Percentiles rank a stretch among this genome's conserved stretches.
These are phyloP conservation scores for Zymoseptoria passerinii DNA, from an alignment of 2,329 filamentous ascomycete genomes.

Conservation along the genomic window DNA sequence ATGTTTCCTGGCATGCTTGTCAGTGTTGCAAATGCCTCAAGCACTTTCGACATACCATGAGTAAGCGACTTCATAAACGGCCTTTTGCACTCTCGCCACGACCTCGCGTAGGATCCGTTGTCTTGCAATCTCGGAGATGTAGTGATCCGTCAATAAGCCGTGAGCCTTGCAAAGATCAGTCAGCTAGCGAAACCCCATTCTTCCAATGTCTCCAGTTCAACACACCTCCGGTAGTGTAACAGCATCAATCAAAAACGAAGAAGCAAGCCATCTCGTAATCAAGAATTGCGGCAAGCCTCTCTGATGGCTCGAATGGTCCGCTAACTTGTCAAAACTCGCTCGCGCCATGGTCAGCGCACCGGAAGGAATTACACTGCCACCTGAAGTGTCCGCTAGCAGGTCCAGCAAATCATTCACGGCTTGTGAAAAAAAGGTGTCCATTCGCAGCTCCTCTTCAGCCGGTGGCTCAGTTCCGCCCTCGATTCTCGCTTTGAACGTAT, in stretches of 20 bases:
- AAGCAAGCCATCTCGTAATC: conserved; percentile 86
- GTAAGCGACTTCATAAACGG: conserved; percentile 67
- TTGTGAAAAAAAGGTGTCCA: conserved; percentile 80
- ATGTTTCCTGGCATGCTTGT: conserved; percentile 40
- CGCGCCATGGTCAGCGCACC: conserved; percentile 77
- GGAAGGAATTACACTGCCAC: conserved; percentile 75
- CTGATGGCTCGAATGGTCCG: conserved; percentile 59
- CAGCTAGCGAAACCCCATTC: neutral
- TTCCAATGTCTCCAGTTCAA: neutral
- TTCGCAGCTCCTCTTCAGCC: conserved; percentile 69
- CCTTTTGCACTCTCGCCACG: conserved; percentile 67
- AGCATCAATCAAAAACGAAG: conserved; percentile 72
- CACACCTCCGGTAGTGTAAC: conserved; percentile 80
- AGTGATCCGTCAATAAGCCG: conserved; percentile 71
- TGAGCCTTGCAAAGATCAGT: conserved; percentile 45
- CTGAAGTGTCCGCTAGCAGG: conserved; percentile 69
- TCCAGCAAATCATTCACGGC: conserved; percentile 76
- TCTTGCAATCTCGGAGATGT: conserved; percentile 83
- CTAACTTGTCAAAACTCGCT: conserved; percentile 64
- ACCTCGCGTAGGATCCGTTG: conserved; percentile 68
- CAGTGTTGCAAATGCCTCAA: conserved; percentile 12
- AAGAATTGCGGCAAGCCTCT: conserved; percentile 69
- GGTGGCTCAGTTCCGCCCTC: conserved; percentile 61
- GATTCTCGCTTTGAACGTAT: conserved; percentile 57
- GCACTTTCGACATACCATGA: conserved; percentile 49